These are phyloP conservation scores for Petunia axillaris DNA, from an alignment of 257 asterid species.

Conservation along the genomic window DNA sequence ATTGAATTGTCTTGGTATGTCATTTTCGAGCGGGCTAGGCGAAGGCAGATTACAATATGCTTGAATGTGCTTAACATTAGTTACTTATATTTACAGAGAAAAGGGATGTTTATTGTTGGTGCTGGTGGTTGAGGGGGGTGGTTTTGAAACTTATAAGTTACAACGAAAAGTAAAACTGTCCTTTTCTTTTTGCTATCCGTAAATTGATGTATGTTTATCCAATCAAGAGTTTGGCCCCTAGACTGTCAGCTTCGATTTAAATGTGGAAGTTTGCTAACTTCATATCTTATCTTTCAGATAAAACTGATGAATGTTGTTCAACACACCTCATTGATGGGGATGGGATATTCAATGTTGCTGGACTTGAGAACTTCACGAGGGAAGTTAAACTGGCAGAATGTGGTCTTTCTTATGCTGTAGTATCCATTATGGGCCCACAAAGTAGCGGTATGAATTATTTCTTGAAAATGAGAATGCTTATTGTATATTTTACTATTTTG, in stretches of 20 bases:
- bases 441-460: constrained; percentile 37
- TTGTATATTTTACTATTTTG: background rate
- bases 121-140: background rate
- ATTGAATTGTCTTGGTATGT: background rate
- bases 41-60: too few relatives aligned
- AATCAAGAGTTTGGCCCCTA: background rate
- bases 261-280: background rate
- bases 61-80: too few relatives aligned
- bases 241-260: background rate
- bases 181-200: background rate
- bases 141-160: background rate
- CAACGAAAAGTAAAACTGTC: background rate
- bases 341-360: too few relatives aligned
- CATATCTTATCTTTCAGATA: constrained; percentile 40
- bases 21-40: background rate
- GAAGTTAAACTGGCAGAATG: too few relatives aligned
- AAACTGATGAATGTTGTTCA: constrained; percentile 52
- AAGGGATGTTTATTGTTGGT: background rate
- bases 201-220: background rate
- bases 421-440: too few relatives aligned
- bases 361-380: too few relatives aligned
- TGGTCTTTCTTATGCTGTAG: too few relatives aligned
- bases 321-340: constrained; percentile 1
- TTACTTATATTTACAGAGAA: too few relatives aligned
- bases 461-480: constrained; percentile 46